Evolutionary conservation across 108 stramenopile species (phyloP).

Genomic region (Stephanodiscus minutulus): DNA sequence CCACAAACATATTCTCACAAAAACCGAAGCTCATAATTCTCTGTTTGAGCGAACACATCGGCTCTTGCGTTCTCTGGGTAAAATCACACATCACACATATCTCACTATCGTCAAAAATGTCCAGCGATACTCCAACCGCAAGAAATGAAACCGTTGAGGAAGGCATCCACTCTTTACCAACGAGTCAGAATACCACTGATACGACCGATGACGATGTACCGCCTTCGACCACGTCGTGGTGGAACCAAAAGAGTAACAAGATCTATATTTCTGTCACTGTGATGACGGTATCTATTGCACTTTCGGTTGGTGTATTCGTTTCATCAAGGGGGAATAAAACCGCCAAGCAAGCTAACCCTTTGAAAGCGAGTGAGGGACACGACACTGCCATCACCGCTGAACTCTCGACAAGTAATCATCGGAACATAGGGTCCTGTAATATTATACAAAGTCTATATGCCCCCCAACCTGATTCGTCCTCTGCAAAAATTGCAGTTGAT

Average conservation of each 20-base stretch:
- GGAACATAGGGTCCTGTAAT: not conserved
- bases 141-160: not conserved
- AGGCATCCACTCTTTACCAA: not conserved
- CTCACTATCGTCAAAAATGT: not conserved
- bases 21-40: not conserved
- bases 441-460: not conserved
- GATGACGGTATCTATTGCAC: slow-evolving; percentile 2
- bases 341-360: not conserved
- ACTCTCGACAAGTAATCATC: not conserved
- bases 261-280: not conserved
- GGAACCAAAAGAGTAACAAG: not conserved
- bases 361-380: not conserved
- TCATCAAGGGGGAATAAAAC: not conserved
- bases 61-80: not conserved
- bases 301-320: not conserved
- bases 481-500: slow-evolving; percentile 14
- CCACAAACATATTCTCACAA: not conserved
- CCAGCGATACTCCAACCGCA: not conserved
- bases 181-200: not conserved
- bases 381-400: not conserved
- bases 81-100: not conserved
- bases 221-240: not conserved
- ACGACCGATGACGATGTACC: not conserved
- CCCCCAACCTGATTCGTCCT: slow-evolving; percentile 2
- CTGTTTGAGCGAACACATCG: not conserved